A percentile compares a stretch with the other conserved stretches of the same genome.
These are phyloP conservation scores for Vaccinium corymbosum DNA, from an alignment of 148 eudicot genomes.

Conservation along the genomic window DNA sequence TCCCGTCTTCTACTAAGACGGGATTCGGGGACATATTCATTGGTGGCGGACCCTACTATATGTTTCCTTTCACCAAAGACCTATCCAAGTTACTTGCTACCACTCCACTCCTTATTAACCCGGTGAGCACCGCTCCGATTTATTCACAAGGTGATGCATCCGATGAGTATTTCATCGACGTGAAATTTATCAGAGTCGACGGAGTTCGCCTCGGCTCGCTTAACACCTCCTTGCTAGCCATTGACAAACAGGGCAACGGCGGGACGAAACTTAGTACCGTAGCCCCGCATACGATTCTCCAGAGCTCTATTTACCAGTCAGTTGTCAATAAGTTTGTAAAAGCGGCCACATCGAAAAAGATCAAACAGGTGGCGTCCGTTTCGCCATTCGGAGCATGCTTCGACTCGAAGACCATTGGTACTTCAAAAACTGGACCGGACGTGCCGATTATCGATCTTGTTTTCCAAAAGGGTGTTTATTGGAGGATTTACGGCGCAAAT, in stretches of 20 bases:
- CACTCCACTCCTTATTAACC: neutral
- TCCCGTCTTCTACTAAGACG: neutral
- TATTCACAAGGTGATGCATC: neutral
- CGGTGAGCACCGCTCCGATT: neutral
- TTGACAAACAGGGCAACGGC: conserved; percentile 26
- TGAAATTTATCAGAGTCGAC: conserved; percentile 22
- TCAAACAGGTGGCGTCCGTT: conserved; percentile 22
- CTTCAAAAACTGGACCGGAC: conserved; percentile 17
- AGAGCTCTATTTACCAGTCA: conserved; percentile 20
- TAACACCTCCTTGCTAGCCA: conserved; percentile 18
- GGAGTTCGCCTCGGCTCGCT: conserved; percentile 9
- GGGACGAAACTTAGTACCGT: conserved; percentile 34
- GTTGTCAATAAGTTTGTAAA: conserved; percentile 18
- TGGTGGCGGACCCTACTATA: neutral
- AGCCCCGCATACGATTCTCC: conserved; percentile 19
- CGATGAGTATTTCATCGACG: neutral
- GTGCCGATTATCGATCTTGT: conserved; percentile 33
- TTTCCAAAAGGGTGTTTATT: conserved; percentile 16
- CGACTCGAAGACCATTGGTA: conserved; percentile 16
- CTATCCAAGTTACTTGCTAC: neutral
- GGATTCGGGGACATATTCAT: neutral
- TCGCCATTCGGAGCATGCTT: conserved; percentile 35
- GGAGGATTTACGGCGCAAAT: conserved; percentile 35
- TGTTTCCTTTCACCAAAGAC: neutral
- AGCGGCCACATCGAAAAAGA: conserved; percentile 21